Evolutionary conservation across 306 rosid genomes (phyloP).

Genomic region (Citrullus amarus): DNA sequence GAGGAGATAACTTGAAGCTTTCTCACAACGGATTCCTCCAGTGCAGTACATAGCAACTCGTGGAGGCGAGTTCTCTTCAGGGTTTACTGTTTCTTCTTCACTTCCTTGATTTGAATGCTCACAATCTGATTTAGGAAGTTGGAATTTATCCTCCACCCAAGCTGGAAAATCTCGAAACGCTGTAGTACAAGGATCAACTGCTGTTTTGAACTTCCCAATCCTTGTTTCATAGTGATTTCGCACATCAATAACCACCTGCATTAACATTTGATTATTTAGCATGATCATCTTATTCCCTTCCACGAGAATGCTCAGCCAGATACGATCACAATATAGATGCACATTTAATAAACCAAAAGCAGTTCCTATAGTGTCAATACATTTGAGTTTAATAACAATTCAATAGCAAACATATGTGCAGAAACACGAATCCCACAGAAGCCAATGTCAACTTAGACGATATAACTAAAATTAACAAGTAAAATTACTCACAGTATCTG

Average conservation of each 20-base stretch:
- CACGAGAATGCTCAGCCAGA: not conserved
- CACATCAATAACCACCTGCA: slow-evolving; percentile 86
- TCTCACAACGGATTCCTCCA: slow-evolving; percentile 96
- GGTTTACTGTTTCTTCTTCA: slow-evolving; percentile 20
- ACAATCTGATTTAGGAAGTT: slow-evolving; percentile 16
- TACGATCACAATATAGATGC: not conserved
- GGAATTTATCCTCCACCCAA: slow-evolving; percentile 73
- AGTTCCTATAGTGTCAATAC: not conserved
- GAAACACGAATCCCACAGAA: not conserved
- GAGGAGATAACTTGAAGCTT: slow-evolving; percentile 89
- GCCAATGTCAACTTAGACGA: not conserved
- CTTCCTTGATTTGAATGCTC: slow-evolving; percentile 21
- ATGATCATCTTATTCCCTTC: not conserved
- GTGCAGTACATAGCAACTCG: slow-evolving; percentile 98
- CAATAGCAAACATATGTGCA: not conserved
- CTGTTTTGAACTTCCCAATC: slow-evolving; percentile 88
- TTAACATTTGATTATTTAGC: not conserved
- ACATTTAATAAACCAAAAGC: not conserved
- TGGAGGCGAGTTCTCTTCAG: slow-evolving; percentile 32
- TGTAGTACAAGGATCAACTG: slow-evolving; percentile 68
- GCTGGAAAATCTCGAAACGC: slow-evolving; percentile 87
- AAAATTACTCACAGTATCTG: slow-evolving; percentile 50
- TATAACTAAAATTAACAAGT: not conserved
- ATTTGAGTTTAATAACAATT: not conserved
- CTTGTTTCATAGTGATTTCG: slow-evolving; percentile 82